Percentiles rank a stretch among this genome's conserved stretches.
Conservation (phyloP, 148 eudicot species). For the Chenopodium quinoa region DNA sequence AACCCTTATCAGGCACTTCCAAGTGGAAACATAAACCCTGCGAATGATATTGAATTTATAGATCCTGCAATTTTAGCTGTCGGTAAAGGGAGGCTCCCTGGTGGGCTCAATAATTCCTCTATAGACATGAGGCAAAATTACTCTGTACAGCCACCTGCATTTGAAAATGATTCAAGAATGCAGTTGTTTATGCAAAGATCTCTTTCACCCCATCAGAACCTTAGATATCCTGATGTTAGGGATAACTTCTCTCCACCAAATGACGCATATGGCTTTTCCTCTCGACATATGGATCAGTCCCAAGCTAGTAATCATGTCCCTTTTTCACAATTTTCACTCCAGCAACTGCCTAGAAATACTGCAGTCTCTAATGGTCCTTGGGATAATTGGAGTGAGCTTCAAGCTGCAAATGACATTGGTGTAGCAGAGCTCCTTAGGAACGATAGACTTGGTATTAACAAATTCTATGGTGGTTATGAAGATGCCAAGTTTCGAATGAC, state of each 20-base stretch:
- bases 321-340: conserved; percentile 36
- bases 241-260: conserved; percentile 39
- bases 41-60: conserved; percentile 74
- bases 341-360: conserved; percentile 54
- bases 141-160: conserved; percentile 49
- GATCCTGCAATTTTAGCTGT: conserved; percentile 99
- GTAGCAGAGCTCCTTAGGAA: conserved; percentile 56
- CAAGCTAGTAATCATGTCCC: conserved; percentile 38
- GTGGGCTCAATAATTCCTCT: conserved; percentile 45
- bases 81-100: conserved; percentile 77
- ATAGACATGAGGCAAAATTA: conserved; percentile 52
- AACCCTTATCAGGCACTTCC: conserved; percentile 55
- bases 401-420: conserved; percentile 45
- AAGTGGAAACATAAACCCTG: conserved; percentile 38
- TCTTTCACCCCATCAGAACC: conserved; percentile 57
- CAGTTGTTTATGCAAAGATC: conserved; percentile 72
- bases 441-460: conserved; percentile 59
- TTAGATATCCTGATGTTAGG: conserved; percentile 46
- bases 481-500: conserved; percentile 67
- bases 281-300: conserved; percentile 61
- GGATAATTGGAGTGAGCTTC: conserved; percentile 55
- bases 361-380: conserved; percentile 64
- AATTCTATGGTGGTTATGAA: conserved; percentile 56
- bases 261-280: conserved; percentile 51
- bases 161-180: conserved; percentile 64